phyloP scores from a whole-genome alignment of 179 eudicot genomes.

The Beta macrorhiza region DNA sequence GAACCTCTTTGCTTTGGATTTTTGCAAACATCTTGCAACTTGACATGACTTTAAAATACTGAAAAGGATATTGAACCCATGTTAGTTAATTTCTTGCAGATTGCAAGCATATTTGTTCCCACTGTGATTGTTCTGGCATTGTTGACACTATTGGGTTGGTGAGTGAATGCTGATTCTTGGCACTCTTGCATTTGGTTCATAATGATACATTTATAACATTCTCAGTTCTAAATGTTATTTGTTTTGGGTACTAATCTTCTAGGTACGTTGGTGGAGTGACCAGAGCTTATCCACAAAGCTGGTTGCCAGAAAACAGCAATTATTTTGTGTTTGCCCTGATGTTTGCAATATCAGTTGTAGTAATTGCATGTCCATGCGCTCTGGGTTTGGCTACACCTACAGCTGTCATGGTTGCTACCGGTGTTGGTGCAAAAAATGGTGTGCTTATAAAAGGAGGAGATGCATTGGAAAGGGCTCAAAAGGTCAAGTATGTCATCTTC shows the following conservation, averaged over 20 bases:
- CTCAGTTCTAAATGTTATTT: background rate
- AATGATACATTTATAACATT: background rate
- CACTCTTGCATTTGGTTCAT: constrained; percentile 17
- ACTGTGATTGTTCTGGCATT: constrained; percentile 66
- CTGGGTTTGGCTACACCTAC: constrained; percentile 98
- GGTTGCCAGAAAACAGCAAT: constrained; percentile 84
- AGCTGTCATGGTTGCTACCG: constrained; percentile 97
- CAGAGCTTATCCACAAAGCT: constrained; percentile 63
- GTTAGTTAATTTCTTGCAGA: constrained; percentile 40
- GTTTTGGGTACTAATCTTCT: constrained; percentile 8
- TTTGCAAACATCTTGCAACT: background rate
- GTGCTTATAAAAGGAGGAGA: constrained; percentile 96
- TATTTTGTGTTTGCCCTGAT: constrained; percentile 84
- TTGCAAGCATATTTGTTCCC: constrained; percentile 95
- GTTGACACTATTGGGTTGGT: constrained; percentile 83
- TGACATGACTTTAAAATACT: background rate
- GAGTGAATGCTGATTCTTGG: constrained; percentile 29
- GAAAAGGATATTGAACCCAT: background rate
- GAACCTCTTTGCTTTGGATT: background rate
- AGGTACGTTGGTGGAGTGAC: constrained; percentile 80
- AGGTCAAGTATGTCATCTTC: constrained; percentile 74
- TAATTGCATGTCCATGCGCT: constrained; percentile 94
- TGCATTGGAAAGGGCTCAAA: constrained; percentile 91
- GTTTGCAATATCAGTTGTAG: constrained; percentile 93
- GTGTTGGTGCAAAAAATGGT: constrained; percentile 94